Evolutionary conservation across 108 stramenopile species (phyloP).

Genomic region (Pseudonitzschia multistriata): DNA sequence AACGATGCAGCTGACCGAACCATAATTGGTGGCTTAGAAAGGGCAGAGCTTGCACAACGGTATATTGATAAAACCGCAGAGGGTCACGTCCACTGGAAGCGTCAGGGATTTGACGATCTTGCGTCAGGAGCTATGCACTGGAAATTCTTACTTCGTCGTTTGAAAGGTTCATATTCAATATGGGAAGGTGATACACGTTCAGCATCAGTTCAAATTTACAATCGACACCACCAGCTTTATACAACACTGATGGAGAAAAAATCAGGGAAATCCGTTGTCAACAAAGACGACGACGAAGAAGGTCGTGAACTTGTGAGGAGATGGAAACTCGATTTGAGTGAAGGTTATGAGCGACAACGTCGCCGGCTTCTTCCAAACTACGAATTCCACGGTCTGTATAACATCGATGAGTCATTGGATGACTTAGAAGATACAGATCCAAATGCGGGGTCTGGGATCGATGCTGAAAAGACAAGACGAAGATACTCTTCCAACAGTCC

Average conservation of each 20-base stretch:
- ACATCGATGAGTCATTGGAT: constrained; percentile 59
- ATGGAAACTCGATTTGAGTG: constrained; percentile 89
- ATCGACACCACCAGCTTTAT: constrained; percentile 37
- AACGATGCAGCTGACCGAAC: constrained; percentile 75
- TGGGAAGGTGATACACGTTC: constrained; percentile 79
- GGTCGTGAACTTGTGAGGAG: constrained; percentile 40
- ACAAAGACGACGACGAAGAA: constrained; percentile 26
- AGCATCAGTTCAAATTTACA: constrained; percentile 42
- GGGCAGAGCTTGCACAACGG: constrained; percentile 66
- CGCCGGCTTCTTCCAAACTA: constrained; percentile 84
- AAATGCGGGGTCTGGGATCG: constrained; percentile 27
- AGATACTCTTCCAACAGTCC: background rate
- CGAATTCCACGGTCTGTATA: constrained; percentile 89
- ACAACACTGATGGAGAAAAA: background rate
- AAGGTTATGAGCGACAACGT: constrained; percentile 83
- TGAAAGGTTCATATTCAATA: constrained; percentile 81
- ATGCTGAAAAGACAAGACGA: constrained; percentile 12
- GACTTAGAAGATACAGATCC: constrained; percentile 30
- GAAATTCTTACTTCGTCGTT: constrained; percentile 74
- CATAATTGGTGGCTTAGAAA: constrained; percentile 71
- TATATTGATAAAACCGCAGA: constrained; percentile 75
- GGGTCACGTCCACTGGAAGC: constrained; percentile 82
- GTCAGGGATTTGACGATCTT: constrained; percentile 87
- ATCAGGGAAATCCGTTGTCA: constrained; percentile 8
- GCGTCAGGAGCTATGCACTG: constrained; percentile 87